Conservation (phyloP, 1,284 basidiomycete species). For the Trichosporon sp. region DNA sequence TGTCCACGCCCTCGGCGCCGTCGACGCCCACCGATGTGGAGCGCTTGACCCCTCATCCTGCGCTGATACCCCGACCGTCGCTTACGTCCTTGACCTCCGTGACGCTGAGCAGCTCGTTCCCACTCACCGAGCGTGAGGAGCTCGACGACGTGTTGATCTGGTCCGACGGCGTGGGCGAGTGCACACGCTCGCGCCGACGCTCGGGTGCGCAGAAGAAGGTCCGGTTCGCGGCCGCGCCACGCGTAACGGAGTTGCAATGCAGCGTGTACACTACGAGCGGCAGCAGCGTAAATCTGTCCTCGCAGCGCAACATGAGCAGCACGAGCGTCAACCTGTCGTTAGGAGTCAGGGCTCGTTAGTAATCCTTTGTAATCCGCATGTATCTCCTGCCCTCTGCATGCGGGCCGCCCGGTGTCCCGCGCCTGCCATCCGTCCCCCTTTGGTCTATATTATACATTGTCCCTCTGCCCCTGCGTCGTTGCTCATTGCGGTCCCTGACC, state of each 20-base stretch:
- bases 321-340: neutral
- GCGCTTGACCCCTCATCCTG: neutral
- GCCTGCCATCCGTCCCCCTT: neutral
- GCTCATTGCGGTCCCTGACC: constrained; percentile 15
- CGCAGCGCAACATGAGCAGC: neutral
- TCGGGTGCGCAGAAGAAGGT: neutral
- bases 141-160: neutral
- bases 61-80: neutral
- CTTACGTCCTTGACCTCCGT: neutral
- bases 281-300: neutral
- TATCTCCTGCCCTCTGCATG: neutral
- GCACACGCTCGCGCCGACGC: neutral
- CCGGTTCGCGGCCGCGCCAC: neutral
- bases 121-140: neutral
- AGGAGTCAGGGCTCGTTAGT: neutral
- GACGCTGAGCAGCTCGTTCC: neutral
- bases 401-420: too few relatives aligned
- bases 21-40: neutral
- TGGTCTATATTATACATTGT: constrained; percentile 20
- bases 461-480: neutral
- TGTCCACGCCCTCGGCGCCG: neutral
- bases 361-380: neutral
- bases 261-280: neutral
- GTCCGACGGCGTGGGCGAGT: neutral
- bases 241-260: neutral